Percentiles rank a stretch among this genome's conserved stretches.
Conservation (phyloP, 208 protist genomes). For the Leptomonas pyrrhocoris region DNA sequence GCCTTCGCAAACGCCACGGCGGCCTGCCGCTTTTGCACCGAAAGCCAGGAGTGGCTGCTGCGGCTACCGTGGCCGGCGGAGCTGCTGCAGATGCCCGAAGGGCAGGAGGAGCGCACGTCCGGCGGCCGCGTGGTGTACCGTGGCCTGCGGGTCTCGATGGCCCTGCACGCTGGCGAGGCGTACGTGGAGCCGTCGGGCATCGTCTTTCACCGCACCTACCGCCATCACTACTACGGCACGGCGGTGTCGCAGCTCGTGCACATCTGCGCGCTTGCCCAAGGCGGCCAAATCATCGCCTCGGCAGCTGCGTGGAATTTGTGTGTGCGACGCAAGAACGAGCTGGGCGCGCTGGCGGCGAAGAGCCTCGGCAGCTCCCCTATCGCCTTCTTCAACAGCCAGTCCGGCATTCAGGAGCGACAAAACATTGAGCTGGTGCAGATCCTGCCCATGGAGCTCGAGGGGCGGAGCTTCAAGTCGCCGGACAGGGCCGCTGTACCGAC, state of each 20-base stretch:
- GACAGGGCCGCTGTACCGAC: constrained; percentile 31
- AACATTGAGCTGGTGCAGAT: constrained; percentile 69
- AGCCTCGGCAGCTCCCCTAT: constrained; percentile 64
- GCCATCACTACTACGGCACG: constrained; percentile 83
- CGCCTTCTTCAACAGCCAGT: constrained; percentile 71
- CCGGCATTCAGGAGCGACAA: constrained; percentile 73
- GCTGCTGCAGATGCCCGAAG: constrained; percentile 46
- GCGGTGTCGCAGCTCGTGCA: constrained; percentile 84
- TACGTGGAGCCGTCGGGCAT: constrained; percentile 77
- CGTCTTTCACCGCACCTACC: constrained; percentile 44
- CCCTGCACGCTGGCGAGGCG: constrained; percentile 73
- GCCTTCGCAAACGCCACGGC: constrained; percentile 74
- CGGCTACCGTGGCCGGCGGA: constrained; percentile 74
- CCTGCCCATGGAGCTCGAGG: constrained; percentile 45
- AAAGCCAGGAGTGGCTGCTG: constrained; percentile 82
- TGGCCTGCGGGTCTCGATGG: constrained; percentile 75
- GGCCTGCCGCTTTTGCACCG: constrained; percentile 81
- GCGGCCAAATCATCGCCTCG: constrained; percentile 81
- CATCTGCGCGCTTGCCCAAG: constrained; percentile 64
- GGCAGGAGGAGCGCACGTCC: constrained; percentile 33
- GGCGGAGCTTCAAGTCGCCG: constrained; percentile 50
- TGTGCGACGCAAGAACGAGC: constrained; percentile 51
- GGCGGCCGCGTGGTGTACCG: constrained; percentile 47
- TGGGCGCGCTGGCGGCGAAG: constrained; percentile 52
- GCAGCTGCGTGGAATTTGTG: constrained; percentile 74